Percentiles rank a stretch among this genome's conserved stretches.
These are phyloP conservation scores for Lagenidium sp. DNA, from an alignment of 352 stramenopile genomes.

Conservation along the genomic window DNA sequence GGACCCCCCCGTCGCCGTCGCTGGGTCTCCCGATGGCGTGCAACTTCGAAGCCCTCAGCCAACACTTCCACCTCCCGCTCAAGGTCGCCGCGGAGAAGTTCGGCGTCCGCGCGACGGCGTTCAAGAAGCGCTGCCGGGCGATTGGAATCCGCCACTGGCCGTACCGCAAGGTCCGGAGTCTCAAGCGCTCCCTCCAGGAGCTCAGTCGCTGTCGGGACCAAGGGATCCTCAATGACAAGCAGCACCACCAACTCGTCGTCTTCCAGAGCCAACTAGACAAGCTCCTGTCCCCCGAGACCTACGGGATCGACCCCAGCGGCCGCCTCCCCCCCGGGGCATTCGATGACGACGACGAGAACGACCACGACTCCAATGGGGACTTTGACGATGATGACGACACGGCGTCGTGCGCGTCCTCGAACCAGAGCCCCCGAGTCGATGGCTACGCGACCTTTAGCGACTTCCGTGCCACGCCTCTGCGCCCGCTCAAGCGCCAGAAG, in stretches of 20 bases:
- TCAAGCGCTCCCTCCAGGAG: constrained; percentile 49
- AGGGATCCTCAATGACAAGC: constrained; percentile 62
- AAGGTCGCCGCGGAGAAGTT: constrained; percentile 54
- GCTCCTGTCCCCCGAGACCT: constrained; percentile 68
- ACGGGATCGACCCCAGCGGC: constrained; percentile 66
- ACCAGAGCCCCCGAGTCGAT: constrained; percentile 24
- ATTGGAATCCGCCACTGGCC: constrained; percentile 59
- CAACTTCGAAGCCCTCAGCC: constrained; percentile 31
- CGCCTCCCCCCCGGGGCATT: constrained; percentile 24
- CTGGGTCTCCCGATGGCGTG: constrained; percentile 21
- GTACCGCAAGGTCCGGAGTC: constrained; percentile 48
- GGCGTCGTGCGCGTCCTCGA: constrained; percentile 19
- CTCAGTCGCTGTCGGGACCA: constrained; percentile 57
- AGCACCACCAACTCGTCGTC: constrained; percentile 48
- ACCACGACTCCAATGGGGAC: constrained; percentile 26
- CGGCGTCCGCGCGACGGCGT: constrained; percentile 44
- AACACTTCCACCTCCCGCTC: constrained; percentile 48
- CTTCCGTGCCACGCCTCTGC: constrained; percentile 21
- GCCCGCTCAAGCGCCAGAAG: constrained; percentile 13
- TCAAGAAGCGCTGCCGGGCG: constrained; percentile 49
- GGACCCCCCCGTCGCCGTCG: constrained; percentile 7
- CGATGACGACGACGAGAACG: constrained; percentile 12
- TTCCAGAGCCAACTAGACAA: constrained; percentile 73
- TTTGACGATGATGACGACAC: constrained; percentile 18
- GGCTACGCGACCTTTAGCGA: constrained; percentile 14